A percentile compares a stretch with the other conserved stretches of the same genome.
Evolutionary conservation across 306 rosid genomes (phyloP).

Genomic region (Inga oerstediana): DNA sequence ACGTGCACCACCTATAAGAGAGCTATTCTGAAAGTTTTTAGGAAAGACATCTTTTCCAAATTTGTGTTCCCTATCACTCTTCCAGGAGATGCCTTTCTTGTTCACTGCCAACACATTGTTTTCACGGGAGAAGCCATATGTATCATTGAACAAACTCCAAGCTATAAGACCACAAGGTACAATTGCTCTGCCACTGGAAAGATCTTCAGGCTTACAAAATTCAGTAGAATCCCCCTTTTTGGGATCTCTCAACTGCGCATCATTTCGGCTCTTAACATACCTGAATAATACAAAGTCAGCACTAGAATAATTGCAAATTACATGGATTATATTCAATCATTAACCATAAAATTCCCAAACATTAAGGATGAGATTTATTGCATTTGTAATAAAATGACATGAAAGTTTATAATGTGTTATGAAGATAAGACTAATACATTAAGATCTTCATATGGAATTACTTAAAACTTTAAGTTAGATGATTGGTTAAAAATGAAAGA

Average conservation of each 20-base stretch:
- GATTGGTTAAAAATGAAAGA: neutral
- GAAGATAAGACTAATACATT: neutral
- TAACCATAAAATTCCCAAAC: slow-evolving; percentile 20
- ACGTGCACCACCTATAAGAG: slow-evolving; percentile 60
- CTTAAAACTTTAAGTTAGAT: slow-evolving; percentile 13
- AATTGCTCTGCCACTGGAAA: slow-evolving; percentile 42
- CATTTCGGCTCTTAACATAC: slow-evolving; percentile 95
- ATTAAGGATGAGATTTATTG: slow-evolving; percentile 4
- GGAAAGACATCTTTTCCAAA: slow-evolving; percentile 89
- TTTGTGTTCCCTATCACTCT: slow-evolving; percentile 91
- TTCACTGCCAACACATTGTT: slow-evolving; percentile 47
- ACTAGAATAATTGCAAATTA: slow-evolving; percentile 13
- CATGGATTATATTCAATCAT: neutral
- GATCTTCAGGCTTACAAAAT: slow-evolving; percentile 72
- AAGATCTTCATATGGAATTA: neutral
- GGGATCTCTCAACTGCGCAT: slow-evolving; percentile 66
- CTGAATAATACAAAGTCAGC: slow-evolving; percentile 39
- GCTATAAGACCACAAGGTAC: slow-evolving; percentile 98
- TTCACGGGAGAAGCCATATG: slow-evolving; percentile 63
- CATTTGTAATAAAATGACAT: neutral
- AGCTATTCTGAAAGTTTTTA: slow-evolving; percentile 77
- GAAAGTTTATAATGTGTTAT: neutral
- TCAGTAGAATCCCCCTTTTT: slow-evolving; percentile 24
- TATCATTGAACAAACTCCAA: slow-evolving; percentile 97
- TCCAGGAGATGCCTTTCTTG: slow-evolving; percentile 84